Evolutionary conservation across 495 filamentous ascomycete species (phyloP).

Genomic region (Cercophora sp.): DNA sequence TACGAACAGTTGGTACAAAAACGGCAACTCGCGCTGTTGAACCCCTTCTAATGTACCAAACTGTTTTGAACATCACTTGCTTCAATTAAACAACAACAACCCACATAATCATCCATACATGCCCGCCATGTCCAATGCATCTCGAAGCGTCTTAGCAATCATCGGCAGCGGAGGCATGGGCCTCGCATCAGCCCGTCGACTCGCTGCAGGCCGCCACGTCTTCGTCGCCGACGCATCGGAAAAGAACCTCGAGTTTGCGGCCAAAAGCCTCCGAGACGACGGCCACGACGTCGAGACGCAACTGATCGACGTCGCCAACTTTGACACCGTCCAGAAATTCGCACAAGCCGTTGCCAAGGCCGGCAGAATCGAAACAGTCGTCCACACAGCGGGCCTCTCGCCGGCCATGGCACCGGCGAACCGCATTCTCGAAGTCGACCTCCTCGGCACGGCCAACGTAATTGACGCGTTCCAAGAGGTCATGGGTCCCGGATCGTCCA

Average conservation of each 20-base stretch:
- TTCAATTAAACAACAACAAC: no score
- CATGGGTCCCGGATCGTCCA: conserved; percentile 9
- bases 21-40: no score
- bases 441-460: conserved; percentile 23
- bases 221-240: conserved; percentile 18
- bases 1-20: no score
- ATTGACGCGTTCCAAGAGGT: conserved; percentile 22
- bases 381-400: conserved; percentile 48
- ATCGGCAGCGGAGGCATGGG: conserved; percentile 25
- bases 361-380: conserved; percentile 70
- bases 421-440: conserved; percentile 21
- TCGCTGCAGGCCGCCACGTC: conserved; percentile 10
- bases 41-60: no score
- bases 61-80: no score
- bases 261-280: conserved; percentile 14
- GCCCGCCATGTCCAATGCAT: conserved; percentile 2
- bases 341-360: conserved; percentile 59
- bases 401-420: conserved; percentile 16
- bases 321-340: conserved; percentile 14
- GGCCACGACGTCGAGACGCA: conserved; percentile 17
- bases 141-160: conserved; percentile 14
- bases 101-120: no score
- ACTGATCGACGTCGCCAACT: conserved; percentile 19
- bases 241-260: conserved; percentile 14
- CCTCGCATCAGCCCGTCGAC: conserved; percentile 18